Evolutionary conservation across 2,329 filamentous ascomycete genomes (phyloP).

Genomic region (Zymoseptoria tritici): DNA sequence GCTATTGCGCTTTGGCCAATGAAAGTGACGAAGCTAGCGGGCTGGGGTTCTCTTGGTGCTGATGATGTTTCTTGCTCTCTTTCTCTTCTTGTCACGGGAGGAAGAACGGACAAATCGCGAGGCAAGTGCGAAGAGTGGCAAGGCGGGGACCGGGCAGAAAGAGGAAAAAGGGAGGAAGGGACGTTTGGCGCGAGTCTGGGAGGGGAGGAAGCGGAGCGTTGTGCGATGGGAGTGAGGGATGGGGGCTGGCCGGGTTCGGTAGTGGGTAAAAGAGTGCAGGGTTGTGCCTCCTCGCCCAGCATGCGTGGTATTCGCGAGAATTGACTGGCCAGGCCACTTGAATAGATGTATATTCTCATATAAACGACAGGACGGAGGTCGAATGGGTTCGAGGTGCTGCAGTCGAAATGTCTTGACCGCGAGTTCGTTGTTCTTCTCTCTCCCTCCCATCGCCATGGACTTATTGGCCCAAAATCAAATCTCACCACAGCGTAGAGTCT

Average conservation of each 20-base stretch:
- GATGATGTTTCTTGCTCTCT: too few species aligned
- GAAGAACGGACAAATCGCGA: background rate
- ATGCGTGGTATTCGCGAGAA: background rate
- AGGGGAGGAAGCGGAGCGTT: background rate
- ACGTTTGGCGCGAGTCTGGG: background rate
- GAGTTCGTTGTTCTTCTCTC: background rate
- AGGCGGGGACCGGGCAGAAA: background rate
- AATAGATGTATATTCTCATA: background rate
- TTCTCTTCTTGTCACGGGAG: too few species aligned
- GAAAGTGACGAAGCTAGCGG: background rate
- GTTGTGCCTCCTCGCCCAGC: background rate
- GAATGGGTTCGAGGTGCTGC: background rate
- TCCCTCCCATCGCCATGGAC: background rate
- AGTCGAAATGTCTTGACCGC: background rate
- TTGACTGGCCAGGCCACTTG: background rate
- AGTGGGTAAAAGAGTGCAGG: background rate
- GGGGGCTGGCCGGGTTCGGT: background rate
- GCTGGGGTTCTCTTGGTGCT: background rate
- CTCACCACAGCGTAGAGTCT: background rate
- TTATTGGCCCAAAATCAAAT: background rate
- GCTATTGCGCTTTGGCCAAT: background rate
- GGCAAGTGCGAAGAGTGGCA: background rate
- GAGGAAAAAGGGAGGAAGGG: background rate
- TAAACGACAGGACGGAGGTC: background rate
- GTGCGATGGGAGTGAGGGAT: background rate